Evolutionary conservation across 352 stramenopile species (phyloP).

Genomic region (Phytophthora fragariaefolia): DNA sequence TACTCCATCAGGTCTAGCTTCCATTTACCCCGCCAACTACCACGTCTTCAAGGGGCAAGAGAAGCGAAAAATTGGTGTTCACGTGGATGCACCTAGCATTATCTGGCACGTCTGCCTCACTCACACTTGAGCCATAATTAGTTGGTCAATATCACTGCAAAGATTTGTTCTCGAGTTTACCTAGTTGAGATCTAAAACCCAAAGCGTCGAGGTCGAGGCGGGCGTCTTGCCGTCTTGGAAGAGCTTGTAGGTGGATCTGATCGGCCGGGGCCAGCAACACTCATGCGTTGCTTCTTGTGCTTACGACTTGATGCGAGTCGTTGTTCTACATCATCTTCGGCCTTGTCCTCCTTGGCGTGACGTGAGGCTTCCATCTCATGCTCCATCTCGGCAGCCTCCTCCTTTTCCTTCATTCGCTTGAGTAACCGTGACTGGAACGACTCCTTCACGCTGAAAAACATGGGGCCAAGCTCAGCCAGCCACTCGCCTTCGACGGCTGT

Average conservation of each 20-base stretch:
- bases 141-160: background rate
- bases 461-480: conserved; percentile 98
- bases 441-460: conserved; percentile 99
- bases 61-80: no score
- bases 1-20: no score
- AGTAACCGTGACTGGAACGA: conserved; percentile 94
- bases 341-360: conserved; percentile 29
- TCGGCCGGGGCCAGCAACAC: conserved; percentile 61
- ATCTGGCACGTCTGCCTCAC: no score
- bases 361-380: conserved; percentile 71
- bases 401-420: conserved; percentile 89
- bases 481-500: conserved; percentile 99
- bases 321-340: conserved; percentile 26
- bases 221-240: conserved; percentile 58
- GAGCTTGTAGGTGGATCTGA: conserved; percentile 31
- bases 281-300: conserved; percentile 70
- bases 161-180: background rate
- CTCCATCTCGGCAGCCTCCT: conserved; percentile 82
- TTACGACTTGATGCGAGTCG: conserved; percentile 24
- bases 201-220: conserved; percentile 72
- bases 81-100: no score
- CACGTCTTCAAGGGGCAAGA: no score
- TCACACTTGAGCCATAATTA: no score
- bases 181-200: conserved; percentile 53
- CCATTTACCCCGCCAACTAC: no score